A percentile compares a stretch with the other conserved stretches of the same genome.
These are phyloP conservation scores for Verticillium nonalfalfae DNA, from an alignment of 2,329 filamentous ascomycete genomes.

Conservation along the genomic window DNA sequence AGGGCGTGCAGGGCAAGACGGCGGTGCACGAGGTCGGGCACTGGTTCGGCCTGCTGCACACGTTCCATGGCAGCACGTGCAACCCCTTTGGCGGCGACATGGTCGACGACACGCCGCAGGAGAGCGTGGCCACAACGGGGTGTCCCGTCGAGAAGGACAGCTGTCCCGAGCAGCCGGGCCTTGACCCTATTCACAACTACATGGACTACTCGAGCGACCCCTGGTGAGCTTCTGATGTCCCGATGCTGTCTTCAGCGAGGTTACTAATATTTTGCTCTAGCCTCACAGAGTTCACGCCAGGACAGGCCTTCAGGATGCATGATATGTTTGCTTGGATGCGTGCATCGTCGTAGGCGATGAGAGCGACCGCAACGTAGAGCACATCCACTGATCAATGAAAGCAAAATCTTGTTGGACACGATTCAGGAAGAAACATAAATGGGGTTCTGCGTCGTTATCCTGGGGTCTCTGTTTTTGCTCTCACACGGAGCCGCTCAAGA, in stretches of 20 bases:
- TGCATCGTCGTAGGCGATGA: not conserved
- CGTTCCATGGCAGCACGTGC: slow-evolving; percentile 22
- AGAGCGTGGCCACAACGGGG: not conserved
- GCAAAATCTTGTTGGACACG: too few relatives aligned
- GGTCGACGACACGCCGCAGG: slow-evolving; percentile 26
- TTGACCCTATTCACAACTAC: slow-evolving; percentile 17
- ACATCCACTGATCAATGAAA: not conserved
- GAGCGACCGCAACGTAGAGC: not conserved
- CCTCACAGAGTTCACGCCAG: slow-evolving; percentile 5
- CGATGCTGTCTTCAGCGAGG: not conserved
- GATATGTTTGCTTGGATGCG: not conserved
- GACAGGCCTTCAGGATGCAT: slow-evolving; percentile 7
- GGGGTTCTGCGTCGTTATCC: too few relatives aligned
- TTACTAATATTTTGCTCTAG: not conserved
- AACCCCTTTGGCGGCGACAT: slow-evolving; percentile 22
- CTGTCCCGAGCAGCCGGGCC: slow-evolving; percentile 13
- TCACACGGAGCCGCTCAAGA: too few relatives aligned
- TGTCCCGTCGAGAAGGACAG: slow-evolving; percentile 13
- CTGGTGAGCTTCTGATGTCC: slow-evolving; percentile 3
- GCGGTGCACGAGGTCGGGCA: slow-evolving; percentile 18
- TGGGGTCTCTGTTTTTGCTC: too few relatives aligned
- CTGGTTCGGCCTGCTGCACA: slow-evolving; percentile 12
- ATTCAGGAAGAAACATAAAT: too few relatives aligned
- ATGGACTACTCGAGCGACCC: slow-evolving; percentile 27
- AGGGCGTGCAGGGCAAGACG: slow-evolving; percentile 18